Evolutionary conservation across 768 basidiomycete species (phyloP), one percentile per base, ranked within the genome.

Genomic region (Suillus decipiens): DNA sequence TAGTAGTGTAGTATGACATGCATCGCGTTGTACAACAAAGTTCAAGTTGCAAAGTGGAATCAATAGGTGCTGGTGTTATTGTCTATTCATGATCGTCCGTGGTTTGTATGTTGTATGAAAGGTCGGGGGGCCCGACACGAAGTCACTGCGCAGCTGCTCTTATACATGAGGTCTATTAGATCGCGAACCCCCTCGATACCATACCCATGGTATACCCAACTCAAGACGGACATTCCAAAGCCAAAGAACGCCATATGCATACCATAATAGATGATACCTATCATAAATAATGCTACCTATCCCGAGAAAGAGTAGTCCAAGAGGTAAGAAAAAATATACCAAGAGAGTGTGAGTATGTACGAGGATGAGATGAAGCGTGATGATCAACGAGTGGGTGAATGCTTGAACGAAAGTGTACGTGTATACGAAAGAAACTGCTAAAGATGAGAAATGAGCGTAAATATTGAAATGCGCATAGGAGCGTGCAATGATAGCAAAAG

Each of bases 261-360:
- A 53, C 2, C 19, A 33, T 19, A 19, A 53, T 53, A 53, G 33
- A 53, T 53, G 33, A 53, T 34, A n/a, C 51, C 51, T 51, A 51
- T 50, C 48, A 51, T 51, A 53, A 53, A 53, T 53, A 53, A 53
- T 33, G 51, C 31, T 12, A 53, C 33, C 19, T 53, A 53, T 33
- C 31, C 51, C 10, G 5, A 19, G 31, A 17, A 33, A 53, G 51
- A 5, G 33, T 34, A 19, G 51, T 33, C 51, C 51, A 53, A 33
- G 51, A 53, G 10, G 2, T 31, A 33, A 53, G 51, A 12, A 43
- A 47, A 12, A 24, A n/a, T n/a, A 5, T 19, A 53, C 33, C 31
- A 5, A 53, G 10, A 28, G 50, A 31, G 31, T 2, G 50, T 5
- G 50, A 17, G 48, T 31, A 33, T 33, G 50, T 51, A 51, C 50